phyloP scores from a whole-genome alignment of 2,329 filamentous ascomycete species.

The Neonectria faginata region DNA sequence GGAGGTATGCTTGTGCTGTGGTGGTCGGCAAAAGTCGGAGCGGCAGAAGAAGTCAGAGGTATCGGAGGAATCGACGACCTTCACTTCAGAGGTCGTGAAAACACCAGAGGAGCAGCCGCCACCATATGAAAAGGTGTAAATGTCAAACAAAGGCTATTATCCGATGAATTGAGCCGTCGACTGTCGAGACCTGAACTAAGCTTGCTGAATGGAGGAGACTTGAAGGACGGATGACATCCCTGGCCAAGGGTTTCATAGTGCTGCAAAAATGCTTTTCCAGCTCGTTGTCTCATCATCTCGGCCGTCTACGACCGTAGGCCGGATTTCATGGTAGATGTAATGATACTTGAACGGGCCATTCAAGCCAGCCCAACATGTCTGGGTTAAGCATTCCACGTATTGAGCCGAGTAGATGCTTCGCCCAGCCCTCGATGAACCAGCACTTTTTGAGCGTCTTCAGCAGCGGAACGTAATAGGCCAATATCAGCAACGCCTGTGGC shows the following conservation, averaged over 20 bases:
- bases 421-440: conserved; percentile 34
- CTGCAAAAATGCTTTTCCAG: conserved; percentile 8
- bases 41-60: not conserved
- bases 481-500: conserved; percentile 43
- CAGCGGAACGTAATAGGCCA: conserved; percentile 41
- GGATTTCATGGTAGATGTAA: conserved; percentile 21
- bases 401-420: conserved; percentile 39
- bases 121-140: conserved; percentile 12
- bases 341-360: conserved; percentile 42
- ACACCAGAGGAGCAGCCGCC: conserved; percentile 18
- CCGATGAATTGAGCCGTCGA: not conserved
- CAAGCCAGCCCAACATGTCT: conserved; percentile 40
- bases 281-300: conserved; percentile 17
- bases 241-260: conserved; percentile 5
- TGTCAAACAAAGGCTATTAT: not conserved
- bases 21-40: conserved; percentile 4
- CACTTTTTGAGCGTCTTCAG: conserved; percentile 25
- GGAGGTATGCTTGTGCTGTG: conserved; percentile 29
- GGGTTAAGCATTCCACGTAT: conserved; percentile 36
- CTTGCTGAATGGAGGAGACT: conserved; percentile 2
- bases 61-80: not conserved
- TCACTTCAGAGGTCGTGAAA: not conserved
- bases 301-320: not conserved
- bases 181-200: conserved; percentile 4
- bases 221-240: not conserved